phyloP scores from a whole-genome alignment of 176 grass and related monocot genomes.

The maize (Zea mays) region DNA sequence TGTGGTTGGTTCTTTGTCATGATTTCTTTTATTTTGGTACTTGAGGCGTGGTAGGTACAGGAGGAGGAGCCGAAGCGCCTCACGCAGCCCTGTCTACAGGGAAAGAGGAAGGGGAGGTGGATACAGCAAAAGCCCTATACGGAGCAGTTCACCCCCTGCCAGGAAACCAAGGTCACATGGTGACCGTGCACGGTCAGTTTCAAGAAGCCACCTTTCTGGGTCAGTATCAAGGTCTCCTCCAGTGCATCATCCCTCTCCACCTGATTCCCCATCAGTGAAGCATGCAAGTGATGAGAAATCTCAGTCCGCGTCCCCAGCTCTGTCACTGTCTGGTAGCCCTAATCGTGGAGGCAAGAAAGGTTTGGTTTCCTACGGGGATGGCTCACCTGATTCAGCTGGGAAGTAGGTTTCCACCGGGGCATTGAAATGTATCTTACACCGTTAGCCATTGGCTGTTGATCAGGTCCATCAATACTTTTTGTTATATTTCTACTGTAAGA shows the following conservation, averaged over 20 bases:
- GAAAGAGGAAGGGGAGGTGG: slow-evolving; percentile 56
- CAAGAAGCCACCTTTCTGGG: slow-evolving; percentile 56
- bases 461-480: background rate
- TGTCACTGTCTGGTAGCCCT: slow-evolving; percentile 59
- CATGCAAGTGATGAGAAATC: slow-evolving; percentile 51
- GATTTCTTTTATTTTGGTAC: slow-evolving; percentile 27
- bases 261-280: slow-evolving; percentile 60
- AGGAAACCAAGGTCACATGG: slow-evolving; percentile 55
- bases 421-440: background rate
- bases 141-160: slow-evolving; percentile 55
- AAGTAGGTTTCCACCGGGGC: slow-evolving; percentile 27
- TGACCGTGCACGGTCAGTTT: slow-evolving; percentile 53
- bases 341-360: slow-evolving; percentile 82
- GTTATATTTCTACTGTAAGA: background rate
- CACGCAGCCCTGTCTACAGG: slow-evolving; percentile 58
- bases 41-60: slow-evolving; percentile 60
- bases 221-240: slow-evolving; percentile 71
- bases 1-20: slow-evolving; percentile 25
- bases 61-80: slow-evolving; percentile 77
- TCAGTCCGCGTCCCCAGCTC: slow-evolving; percentile 17
- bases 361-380: slow-evolving; percentile 92
- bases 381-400: slow-evolving; percentile 62
- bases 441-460: background rate
- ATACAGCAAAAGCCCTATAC: slow-evolving; percentile 65
- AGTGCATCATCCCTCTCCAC: slow-evolving; percentile 46